Percentiles rank a stretch among this genome's conserved stretches.
Evolutionary conservation across 441 rosid genomes (phyloP).

Genomic region (Gossypium schwendimanii): DNA sequence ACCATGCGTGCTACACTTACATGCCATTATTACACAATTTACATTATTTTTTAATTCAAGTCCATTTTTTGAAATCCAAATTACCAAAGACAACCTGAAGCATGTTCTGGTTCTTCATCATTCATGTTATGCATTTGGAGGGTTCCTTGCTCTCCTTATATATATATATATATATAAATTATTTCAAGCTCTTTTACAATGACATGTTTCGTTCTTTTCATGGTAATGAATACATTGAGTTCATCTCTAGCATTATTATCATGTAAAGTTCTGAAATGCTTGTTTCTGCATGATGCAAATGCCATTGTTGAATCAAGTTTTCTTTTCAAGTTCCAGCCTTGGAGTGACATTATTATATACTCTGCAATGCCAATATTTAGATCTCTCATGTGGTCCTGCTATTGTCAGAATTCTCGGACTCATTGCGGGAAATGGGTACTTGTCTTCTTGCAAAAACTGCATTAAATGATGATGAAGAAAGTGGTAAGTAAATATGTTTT

Average conservation of each 20-base stretch:
- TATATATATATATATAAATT: neutral
- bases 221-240: neutral
- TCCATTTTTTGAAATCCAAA: neutral
- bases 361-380: neutral
- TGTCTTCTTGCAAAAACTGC: constrained; percentile 70
- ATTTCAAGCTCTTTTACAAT: neutral
- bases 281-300: neutral
- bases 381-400: constrained; percentile 18
- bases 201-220: neutral
- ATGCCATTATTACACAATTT: neutral
- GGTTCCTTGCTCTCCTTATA: neutral
- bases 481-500: constrained; percentile 37
- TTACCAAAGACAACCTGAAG: neutral
- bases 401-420: constrained; percentile 65
- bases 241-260: neutral
- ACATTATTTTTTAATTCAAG: neutral
- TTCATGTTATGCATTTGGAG: neutral
- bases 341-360: neutral
- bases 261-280: neutral
- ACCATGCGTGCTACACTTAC: neutral
- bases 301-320: neutral
- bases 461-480: constrained; percentile 67
- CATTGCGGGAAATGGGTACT: constrained; percentile 57
- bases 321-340: neutral
- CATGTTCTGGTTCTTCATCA: neutral